These are phyloP conservation scores for Leptodontidium sp. DNA, from an alignment of 2,329 filamentous ascomycete genomes.

Conservation along the genomic window DNA sequence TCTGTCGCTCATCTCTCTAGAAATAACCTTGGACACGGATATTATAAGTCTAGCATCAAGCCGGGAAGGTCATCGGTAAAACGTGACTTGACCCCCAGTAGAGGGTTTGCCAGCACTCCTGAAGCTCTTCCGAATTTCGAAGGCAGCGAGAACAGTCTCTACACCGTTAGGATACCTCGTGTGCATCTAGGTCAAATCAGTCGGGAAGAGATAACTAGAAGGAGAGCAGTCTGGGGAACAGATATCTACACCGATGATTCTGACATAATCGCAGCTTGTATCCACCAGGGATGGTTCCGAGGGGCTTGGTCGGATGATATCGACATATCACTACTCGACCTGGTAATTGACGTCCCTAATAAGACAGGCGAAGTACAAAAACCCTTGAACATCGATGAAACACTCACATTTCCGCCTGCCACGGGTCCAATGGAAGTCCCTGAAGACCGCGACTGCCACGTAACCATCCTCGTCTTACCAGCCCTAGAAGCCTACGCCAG, in stretches of 20 bases:
- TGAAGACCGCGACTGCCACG: slow-evolving; percentile 79
- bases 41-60: slow-evolving; percentile 77
- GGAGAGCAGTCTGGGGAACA: slow-evolving; percentile 88
- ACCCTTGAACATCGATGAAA: slow-evolving; percentile 51
- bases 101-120: slow-evolving; percentile 43
- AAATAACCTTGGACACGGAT: slow-evolving; percentile 82
- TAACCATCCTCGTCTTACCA: slow-evolving; percentile 86
- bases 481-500: slow-evolving; percentile 78
- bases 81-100: slow-evolving; percentile 48
- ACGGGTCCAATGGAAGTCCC: slow-evolving; percentile 71
- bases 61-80: slow-evolving; percentile 57
- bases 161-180: slow-evolving; percentile 86
- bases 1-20: slow-evolving; percentile 75
- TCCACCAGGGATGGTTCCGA: slow-evolving; percentile 91
- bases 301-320: slow-evolving; percentile 87
- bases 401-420: slow-evolving; percentile 57
- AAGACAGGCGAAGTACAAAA: slow-evolving; percentile 27
- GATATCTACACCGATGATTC: slow-evolving; percentile 97
- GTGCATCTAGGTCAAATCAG: slow-evolving; percentile 75
- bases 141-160: slow-evolving; percentile 81
- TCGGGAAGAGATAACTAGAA: slow-evolving; percentile 83
- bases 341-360: slow-evolving; percentile 52
- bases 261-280: slow-evolving; percentile 89
- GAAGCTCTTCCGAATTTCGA: slow-evolving; percentile 71
- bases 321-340: slow-evolving; percentile 71